Percentiles rank a stretch among this genome's conserved stretches.
Evolutionary conservation across 2,329 filamentous ascomycete genomes (phyloP).

Genomic region (Talaromyces sp.): DNA sequence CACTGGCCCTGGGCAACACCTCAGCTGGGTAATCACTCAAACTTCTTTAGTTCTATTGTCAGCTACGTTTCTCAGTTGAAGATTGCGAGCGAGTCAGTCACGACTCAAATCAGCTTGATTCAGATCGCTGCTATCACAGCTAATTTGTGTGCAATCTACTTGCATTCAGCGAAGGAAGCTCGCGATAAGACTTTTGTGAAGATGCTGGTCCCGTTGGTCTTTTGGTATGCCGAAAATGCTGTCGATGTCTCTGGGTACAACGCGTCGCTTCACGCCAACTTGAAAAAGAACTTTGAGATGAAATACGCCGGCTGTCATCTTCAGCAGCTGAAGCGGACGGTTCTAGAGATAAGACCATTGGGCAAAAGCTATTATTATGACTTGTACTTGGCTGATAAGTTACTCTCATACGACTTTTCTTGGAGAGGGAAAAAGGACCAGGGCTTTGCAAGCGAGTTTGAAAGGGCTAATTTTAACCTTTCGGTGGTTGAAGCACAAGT

Average conservation of each 20-base stretch:
- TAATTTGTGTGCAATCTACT: constrained; percentile 84
- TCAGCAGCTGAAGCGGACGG: constrained; percentile 75
- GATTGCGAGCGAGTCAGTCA: constrained; percentile 48
- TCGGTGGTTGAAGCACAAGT: constrained; percentile 91
- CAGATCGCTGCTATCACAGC: constrained; percentile 77
- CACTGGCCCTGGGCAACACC: constrained; percentile 95
- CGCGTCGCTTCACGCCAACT: constrained; percentile 76
- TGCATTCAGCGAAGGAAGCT: constrained; percentile 79
- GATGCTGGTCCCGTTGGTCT: constrained; percentile 68
- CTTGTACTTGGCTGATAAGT: constrained; percentile 66
- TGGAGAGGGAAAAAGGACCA: constrained; percentile 67
- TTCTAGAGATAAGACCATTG: constrained; percentile 61
- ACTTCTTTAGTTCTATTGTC: constrained; percentile 70
- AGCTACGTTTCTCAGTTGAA: constrained; percentile 64
- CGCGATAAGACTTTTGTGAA: constrained; percentile 66
- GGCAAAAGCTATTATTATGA: constrained; percentile 84
- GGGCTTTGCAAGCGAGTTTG: constrained; percentile 79
- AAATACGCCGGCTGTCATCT: constrained; percentile 72
- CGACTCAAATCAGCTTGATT: constrained; percentile 56
- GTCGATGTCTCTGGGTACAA: constrained; percentile 82
- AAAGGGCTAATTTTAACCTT: constrained; percentile 82
- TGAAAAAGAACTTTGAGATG: constrained; percentile 77
- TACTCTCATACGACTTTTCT: constrained; percentile 72
- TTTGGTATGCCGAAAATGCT: constrained; percentile 76
- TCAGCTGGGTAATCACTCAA: constrained; percentile 68